Base-by-base conservation (phyloP, 75 land plant genomes). In the Selaginella moellendorffii region DNA sequence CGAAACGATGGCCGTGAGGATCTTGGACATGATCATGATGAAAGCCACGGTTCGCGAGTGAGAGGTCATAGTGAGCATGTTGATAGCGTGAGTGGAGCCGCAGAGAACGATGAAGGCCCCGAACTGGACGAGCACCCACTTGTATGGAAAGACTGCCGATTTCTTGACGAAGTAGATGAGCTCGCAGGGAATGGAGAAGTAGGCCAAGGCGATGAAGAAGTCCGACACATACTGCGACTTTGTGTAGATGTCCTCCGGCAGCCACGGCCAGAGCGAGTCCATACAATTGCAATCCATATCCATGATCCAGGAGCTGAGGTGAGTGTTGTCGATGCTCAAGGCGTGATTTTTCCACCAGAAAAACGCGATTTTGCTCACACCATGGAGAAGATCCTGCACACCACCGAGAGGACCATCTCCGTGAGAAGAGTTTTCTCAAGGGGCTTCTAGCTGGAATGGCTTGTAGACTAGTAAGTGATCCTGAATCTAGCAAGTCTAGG, bases 31-130 rank as follows among this genome's bases (percentile, higher is more conserved):
- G 24, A 25, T 56, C 23, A 56, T 19, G 24, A 56, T 56, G 24
- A 56, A 25, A 8, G 59, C 21, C 59, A 56, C 59, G 5, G 59
- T 56, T 5, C 23, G 19, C 23, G 59, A 56, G 24, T 56, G 59
- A 2, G 59, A 19, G 24, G 8, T 24, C 21, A 56, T 21, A 25
- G 59, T 56, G 17, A 19, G 24, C 24, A 56, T 19, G 24, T 19
- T 56, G 5, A 56, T 56, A 8, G 24, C 21, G 24, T 56, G 59
- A 25, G 59, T 56, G 8, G 21, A 21, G 9, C 59, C 59, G 24
- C 59, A 56, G n/a, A 56, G 59, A 5, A 56, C 24, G n/a, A 56
- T 56, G 24, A 56, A 56, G n/a, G 59, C 59, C 59, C 59, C 59
- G 59, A 56, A 56, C 59, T 21, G 59, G n/a, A 56, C 24, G 17